A percentile compares a stretch with the other conserved stretches of the same genome.
Conservation (phyloP, 2,329 filamentous ascomycete genomes). For the Ceratocystis diversiconidia region DNA sequence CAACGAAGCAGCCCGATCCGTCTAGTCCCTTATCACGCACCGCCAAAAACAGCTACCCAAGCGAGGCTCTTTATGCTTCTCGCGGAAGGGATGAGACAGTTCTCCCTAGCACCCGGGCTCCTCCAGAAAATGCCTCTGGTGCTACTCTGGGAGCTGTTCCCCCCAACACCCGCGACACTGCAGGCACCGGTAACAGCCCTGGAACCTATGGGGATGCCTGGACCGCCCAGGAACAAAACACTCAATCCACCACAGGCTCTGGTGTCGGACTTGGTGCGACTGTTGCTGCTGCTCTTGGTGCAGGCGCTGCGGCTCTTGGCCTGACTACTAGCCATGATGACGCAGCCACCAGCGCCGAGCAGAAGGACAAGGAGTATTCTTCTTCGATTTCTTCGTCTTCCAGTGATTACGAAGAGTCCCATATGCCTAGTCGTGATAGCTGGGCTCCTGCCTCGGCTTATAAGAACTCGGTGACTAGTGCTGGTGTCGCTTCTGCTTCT, state of each 20-base stretch:
- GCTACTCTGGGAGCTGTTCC: background rate
- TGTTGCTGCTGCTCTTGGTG: constrained; percentile 14
- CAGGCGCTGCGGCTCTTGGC: constrained; percentile 16
- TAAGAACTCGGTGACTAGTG: constrained; percentile 5
- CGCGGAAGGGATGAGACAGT: background rate
- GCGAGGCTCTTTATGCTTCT: background rate
- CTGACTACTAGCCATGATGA: constrained; percentile 13
- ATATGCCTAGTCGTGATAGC: background rate
- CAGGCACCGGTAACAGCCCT: background rate
- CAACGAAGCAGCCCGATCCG: background rate
- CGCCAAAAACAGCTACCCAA: constrained; percentile 9
- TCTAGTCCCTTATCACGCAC: background rate
- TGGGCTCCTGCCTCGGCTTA: constrained; percentile 12
- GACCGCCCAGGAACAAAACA: background rate
- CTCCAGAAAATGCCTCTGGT: background rate
- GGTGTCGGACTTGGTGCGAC: constrained; percentile 13
- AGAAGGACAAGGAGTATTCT: constrained; percentile 12
- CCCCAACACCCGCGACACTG: background rate
- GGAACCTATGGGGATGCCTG: background rate
- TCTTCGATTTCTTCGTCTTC: constrained; percentile 12
- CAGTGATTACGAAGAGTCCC: constrained; percentile 12
- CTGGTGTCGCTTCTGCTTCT: constrained; percentile 5
- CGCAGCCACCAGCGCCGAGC: background rate
- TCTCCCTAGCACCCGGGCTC: background rate
- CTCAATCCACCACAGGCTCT: background rate